Conservation (phyloP, 495 filamentous ascomycete genomes). For the Podospora fimiseda region DNA sequence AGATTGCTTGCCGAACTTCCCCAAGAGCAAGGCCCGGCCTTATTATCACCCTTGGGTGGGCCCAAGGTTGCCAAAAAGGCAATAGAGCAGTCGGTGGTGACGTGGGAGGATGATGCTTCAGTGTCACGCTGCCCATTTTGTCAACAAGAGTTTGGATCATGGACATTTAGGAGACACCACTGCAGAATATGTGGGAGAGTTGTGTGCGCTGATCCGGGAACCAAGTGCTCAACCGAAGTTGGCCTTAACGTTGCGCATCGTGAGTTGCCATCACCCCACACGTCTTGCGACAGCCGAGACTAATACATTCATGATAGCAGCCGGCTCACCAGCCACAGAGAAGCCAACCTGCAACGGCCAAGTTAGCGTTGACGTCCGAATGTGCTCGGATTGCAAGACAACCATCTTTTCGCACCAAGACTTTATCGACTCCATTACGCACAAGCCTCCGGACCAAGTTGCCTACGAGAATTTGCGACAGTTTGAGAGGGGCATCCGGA, state of each 20-base stretch:
- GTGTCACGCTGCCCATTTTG: slow-evolving; percentile 86
- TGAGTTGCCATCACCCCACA: too few species aligned
- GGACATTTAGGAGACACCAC: slow-evolving; percentile 86
- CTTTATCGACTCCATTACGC: slow-evolving; percentile 62
- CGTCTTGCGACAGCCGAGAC: background rate
- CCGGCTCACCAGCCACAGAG: slow-evolving; percentile 47
- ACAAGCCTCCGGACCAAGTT: slow-evolving; percentile 67
- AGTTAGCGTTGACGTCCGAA: slow-evolving; percentile 71
- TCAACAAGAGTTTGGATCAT: slow-evolving; percentile 85
- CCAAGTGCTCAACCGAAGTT: slow-evolving; percentile 78
- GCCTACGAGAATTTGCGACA: slow-evolving; percentile 83
- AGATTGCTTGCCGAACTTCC: slow-evolving; percentile 70
- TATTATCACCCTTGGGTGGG: slow-evolving; percentile 30
- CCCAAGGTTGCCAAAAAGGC: slow-evolving; percentile 61
- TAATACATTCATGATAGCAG: slow-evolving; percentile 8
- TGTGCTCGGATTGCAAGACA: slow-evolving; percentile 83
- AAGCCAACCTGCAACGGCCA: slow-evolving; percentile 47
- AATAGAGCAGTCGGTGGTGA: slow-evolving; percentile 85
- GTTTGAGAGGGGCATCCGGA: slow-evolving; percentile 81
- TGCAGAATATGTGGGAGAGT: slow-evolving; percentile 89
- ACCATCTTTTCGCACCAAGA: slow-evolving; percentile 82
- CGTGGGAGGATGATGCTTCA: slow-evolving; percentile 86
- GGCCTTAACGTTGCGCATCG: slow-evolving; percentile 64
- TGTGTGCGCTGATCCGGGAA: slow-evolving; percentile 79
- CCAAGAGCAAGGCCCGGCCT: slow-evolving; percentile 42